Conservation (phyloP, 2,329 filamentous ascomycete genomes). For the Xylaria sp. region DNA sequence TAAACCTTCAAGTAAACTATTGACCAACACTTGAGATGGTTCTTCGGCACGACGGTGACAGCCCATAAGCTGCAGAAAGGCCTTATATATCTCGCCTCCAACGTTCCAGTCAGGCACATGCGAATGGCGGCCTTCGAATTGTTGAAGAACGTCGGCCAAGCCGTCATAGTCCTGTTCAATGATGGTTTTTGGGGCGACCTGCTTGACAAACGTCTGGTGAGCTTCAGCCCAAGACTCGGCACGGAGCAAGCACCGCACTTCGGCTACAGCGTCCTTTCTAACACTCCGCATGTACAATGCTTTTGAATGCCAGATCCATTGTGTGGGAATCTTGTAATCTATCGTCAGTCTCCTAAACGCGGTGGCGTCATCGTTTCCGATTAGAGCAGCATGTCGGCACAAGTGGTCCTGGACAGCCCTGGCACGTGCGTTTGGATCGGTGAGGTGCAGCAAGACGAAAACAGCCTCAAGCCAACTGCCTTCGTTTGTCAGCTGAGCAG, state of each 20-base stretch:
- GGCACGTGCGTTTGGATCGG: constrained; percentile 69
- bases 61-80: constrained; percentile 66
- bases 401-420: constrained; percentile 78
- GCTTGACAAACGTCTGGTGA: constrained; percentile 81
- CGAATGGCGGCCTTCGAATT: constrained; percentile 73
- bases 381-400: constrained; percentile 74
- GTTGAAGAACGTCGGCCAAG: constrained; percentile 74
- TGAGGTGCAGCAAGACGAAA: constrained; percentile 84
- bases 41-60: constrained; percentile 52
- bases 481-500: constrained; percentile 70
- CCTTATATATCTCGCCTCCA: constrained; percentile 82
- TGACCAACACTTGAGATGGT: constrained; percentile 60
- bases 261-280: constrained; percentile 73
- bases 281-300: constrained; percentile 83
- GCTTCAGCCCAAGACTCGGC: constrained; percentile 83
- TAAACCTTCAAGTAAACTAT: constrained; percentile 67
- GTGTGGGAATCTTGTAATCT: constrained; percentile 75
- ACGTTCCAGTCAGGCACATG: constrained; percentile 78
- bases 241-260: constrained; percentile 83
- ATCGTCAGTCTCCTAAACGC: constrained; percentile 70
- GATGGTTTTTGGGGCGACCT: constrained; percentile 84
- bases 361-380: constrained; percentile 68
- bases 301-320: constrained; percentile 89
- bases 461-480: constrained; percentile 76
- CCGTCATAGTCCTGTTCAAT: constrained; percentile 83